Conservation (phyloP, 371 early-diverging fungal genomes). For the Coemansia sp. region DNA sequence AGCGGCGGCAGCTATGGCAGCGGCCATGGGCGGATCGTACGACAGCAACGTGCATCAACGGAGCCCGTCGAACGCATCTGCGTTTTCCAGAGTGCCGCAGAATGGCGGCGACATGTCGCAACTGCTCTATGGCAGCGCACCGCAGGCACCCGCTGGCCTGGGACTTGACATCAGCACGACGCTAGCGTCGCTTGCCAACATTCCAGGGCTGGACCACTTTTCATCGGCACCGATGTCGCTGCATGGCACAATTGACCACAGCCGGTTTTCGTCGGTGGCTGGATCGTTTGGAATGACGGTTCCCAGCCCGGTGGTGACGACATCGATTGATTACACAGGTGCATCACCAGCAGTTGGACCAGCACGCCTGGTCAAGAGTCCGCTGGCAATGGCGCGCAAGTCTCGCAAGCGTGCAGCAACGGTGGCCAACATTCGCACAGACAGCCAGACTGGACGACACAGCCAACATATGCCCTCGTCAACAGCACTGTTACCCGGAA, state of each 20-base stretch:
- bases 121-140: conserved; percentile 12
- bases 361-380: conserved; percentile 16
- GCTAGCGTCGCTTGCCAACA: conserved; percentile 27
- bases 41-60: conserved; percentile 24
- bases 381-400: conserved; percentile 8
- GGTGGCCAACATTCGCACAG: conserved; percentile 29
- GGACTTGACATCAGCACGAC: conserved; percentile 37
- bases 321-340: not conserved
- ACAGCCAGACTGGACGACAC: conserved; percentile 1
- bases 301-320: conserved; percentile 19
- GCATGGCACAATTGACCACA: conserved; percentile 12
- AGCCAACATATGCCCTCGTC: conserved; percentile 14
- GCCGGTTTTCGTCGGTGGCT: conserved; percentile 11
- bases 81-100: conserved; percentile 35
- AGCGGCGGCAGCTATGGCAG: conserved; percentile 19
- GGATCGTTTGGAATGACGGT: not conserved
- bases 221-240: conserved; percentile 16
- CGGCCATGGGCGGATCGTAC: conserved; percentile 22
- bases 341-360: conserved; percentile 14
- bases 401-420: conserved; percentile 50
- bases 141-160: conserved; percentile 4
- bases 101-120: conserved; percentile 23
- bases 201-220: conserved; percentile 38
- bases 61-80: conserved; percentile 29
- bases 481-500: conserved; percentile 14